Percentiles rank a stretch among this genome's conserved stretches.
Evolutionary conservation across 352 stramenopile genomes (phyloP).

Genomic region (Globisporangium nagaii): DNA sequence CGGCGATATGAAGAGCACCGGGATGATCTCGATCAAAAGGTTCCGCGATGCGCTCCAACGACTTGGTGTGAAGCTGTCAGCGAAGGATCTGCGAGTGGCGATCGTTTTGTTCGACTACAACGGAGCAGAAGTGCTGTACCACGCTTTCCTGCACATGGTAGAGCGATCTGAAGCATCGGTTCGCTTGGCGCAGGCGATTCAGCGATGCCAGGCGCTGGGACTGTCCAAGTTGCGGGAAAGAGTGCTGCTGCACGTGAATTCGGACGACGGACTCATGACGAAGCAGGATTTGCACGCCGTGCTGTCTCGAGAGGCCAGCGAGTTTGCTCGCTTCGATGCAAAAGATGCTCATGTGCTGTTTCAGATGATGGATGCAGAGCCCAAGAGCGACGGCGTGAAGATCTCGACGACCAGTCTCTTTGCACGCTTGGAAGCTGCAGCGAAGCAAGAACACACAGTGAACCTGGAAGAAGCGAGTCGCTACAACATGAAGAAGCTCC

Average conservation of each 20-base stretch:
- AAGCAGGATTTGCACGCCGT: conserved; percentile 35
- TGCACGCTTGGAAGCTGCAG: conserved; percentile 24
- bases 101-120: conserved; percentile 47
- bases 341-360: conserved; percentile 34
- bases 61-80: conserved; percentile 24
- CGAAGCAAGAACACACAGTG: conserved; percentile 6
- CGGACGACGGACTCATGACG: conserved; percentile 31
- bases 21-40: conserved; percentile 31
- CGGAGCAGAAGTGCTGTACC: conserved; percentile 44
- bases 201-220: conserved; percentile 32
- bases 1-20: conserved; percentile 44
- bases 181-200: conserved; percentile 18
- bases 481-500: conserved; percentile 40
- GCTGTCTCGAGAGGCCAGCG: conserved; percentile 25
- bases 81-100: conserved; percentile 39
- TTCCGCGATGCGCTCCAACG: conserved; percentile 37
- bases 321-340: conserved; percentile 26
- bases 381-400: conserved; percentile 2
- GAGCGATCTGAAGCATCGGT: conserved; percentile 18
- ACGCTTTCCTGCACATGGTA: conserved; percentile 34
- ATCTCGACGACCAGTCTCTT: conserved; percentile 33
- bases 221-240: conserved; percentile 32
- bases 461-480: conserved; percentile 21
- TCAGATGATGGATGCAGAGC: conserved; percentile 17
- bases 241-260: conserved; percentile 26